Evolutionary conservation across 495 filamentous ascomycete genomes (phyloP).

Genomic region (Usnea hakonensis): DNA sequence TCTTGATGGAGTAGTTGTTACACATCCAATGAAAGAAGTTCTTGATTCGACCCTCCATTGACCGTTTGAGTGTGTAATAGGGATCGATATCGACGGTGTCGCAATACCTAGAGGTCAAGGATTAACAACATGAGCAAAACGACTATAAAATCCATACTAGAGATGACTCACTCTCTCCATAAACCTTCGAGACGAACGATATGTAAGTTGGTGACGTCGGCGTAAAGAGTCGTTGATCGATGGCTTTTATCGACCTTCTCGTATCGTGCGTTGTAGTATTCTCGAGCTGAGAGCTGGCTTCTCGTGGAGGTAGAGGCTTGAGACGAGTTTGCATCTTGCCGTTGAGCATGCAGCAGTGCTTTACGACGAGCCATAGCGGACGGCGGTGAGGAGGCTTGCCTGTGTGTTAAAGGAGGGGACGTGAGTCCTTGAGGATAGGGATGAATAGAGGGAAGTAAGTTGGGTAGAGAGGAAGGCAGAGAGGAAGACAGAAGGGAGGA

Average conservation of each 20-base stretch:
- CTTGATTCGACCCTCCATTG: neutral
- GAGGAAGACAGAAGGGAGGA: too few relatives aligned
- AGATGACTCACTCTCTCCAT: conserved; percentile 12
- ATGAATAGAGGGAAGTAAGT: too few relatives aligned
- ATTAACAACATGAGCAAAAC: neutral
- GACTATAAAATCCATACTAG: neutral
- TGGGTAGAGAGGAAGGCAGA: too few relatives aligned
- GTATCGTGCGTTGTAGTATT: conserved; percentile 11
- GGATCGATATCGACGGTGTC: neutral
- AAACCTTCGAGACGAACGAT: conserved; percentile 10
- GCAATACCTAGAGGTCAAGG: neutral
- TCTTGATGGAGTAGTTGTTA: conserved; percentile 10
- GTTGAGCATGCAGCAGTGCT: too few relatives aligned
- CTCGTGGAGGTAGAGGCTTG: neutral
- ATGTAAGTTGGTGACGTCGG: conserved; percentile 4
- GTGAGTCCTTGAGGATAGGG: too few relatives aligned
- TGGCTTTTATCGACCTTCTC: conserved; percentile 8
- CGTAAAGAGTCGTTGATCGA: conserved; percentile 10
- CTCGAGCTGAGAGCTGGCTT: neutral
- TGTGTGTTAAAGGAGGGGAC: too few relatives aligned
- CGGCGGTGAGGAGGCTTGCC: too few relatives aligned
- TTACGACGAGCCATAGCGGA: neutral
- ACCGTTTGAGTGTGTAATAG: neutral
- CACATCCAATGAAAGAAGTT: conserved; percentile 12
- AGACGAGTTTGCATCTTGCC: neutral